Conservation (phyloP, 306 rosid genomes). For the Casuarina equisetifolia region DNA sequence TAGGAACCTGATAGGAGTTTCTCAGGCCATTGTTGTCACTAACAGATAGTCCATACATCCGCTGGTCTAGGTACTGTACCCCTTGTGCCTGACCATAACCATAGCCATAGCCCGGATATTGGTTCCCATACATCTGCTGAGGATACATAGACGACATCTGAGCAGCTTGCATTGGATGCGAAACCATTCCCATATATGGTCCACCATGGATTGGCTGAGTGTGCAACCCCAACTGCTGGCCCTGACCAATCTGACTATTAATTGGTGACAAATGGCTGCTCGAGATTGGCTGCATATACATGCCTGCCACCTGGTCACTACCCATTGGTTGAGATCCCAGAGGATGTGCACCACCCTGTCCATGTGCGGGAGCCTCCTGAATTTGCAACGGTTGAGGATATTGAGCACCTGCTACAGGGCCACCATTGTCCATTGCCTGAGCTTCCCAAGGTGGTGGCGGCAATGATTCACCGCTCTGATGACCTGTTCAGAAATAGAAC, state of each 20-base stretch:
- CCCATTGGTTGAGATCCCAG: constrained; percentile 62
- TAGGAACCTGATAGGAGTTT: constrained; percentile 63
- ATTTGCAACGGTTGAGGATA: constrained; percentile 74
- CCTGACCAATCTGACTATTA: constrained; percentile 56
- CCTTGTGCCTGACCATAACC: constrained; percentile 60
- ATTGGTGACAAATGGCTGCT: constrained; percentile 51
- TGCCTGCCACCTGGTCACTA: constrained; percentile 59
- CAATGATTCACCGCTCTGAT: constrained; percentile 59
- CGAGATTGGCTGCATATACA: constrained; percentile 69
- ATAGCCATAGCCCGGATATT: constrained; percentile 61
- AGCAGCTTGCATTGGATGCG: constrained; percentile 53
- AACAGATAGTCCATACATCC: constrained; percentile 77
- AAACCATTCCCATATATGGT: constrained; percentile 57
- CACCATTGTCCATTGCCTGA: constrained; percentile 58
- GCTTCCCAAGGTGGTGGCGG: constrained; percentile 99
- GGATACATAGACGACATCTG: constrained; percentile 56
- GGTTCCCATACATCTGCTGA: constrained; percentile 83
- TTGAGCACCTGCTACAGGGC: constrained; percentile 55
- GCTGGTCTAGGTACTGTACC: constrained; percentile 66
- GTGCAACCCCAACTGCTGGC: constrained; percentile 57
- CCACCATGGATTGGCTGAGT: constrained; percentile 46
- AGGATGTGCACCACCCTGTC: constrained; percentile 47
- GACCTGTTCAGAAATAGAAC: constrained; percentile 44
- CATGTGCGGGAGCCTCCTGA: constrained; percentile 57
- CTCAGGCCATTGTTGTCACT: constrained; percentile 56